Base-by-base conservation (phyloP, 805 yeast species). In the Ogataea neopini region DNA sequence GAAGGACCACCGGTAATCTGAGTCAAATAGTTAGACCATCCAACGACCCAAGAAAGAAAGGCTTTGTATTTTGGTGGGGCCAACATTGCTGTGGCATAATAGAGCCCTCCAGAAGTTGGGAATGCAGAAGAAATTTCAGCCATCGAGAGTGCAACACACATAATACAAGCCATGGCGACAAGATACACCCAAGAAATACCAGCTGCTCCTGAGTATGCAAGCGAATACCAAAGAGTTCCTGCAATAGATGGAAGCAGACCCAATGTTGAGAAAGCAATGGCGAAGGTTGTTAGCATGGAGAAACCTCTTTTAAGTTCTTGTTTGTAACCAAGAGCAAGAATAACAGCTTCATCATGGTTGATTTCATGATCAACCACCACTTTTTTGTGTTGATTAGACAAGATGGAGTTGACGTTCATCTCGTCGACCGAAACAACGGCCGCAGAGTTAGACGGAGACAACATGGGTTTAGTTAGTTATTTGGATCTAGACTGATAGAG, bases 71-170 rank as follows among this genome's bases (percentile, higher is more conserved):
- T 70, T 18, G 76, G 77, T 11, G 87, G 86, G 3, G 86, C 77
- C 52, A 82, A 66, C 56, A 80, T 80, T 2, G 80, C 74, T 1
- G 83, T 83, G 49, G 88, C 86, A 56, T 83, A 84, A 41, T 85
- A 86, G 7, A 85, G 74, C 39, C 88, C 88, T 22, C 86, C 79
- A 9, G 84, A 72, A 6, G 86, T 82, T 33, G 89, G 89, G 67
- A 79, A 79, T 5, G 86, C 81, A 20, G 80, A 73, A 10, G 85
- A 76, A 26, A 83, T 70, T 59, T 84, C 88, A 0, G 86, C 86
- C 77, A 84, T 71, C 15, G 83, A 74, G 37, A 74, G 68, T 10
- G 85, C 85, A 39, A 83, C 86, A 4, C 75, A 71, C 43, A 77
- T 69, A 44, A 84, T 74, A 33, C 83, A 80, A 28, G 73, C 48